These are phyloP conservation scores for Boletus mariae DNA, from an alignment of 1,284 basidiomycete genomes.

Conservation along the genomic window DNA sequence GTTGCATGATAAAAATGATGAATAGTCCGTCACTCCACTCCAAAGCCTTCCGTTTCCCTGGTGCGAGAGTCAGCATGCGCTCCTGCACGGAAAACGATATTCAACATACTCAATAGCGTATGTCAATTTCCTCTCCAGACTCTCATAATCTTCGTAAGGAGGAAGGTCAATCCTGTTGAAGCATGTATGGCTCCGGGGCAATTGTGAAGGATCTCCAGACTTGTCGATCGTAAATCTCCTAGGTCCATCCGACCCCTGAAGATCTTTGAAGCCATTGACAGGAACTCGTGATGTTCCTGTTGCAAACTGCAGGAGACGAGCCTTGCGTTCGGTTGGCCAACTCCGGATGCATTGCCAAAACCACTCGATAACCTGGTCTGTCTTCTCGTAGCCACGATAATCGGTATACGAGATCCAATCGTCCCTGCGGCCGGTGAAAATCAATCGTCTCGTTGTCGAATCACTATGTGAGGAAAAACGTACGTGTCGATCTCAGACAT, in stretches of 20 bases:
- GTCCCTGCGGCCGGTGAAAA: constrained; percentile 45
- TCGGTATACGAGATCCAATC: constrained; percentile 87
- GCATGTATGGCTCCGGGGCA: constrained; percentile 89
- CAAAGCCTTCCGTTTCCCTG: constrained; percentile 64
- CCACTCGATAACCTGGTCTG: constrained; percentile 97
- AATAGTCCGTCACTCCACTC: constrained; percentile 27
- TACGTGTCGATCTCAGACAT: constrained; percentile 98
- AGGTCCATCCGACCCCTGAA: constrained; percentile 97
- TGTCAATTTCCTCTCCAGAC: constrained; percentile 84
- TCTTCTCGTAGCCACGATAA: constrained; percentile 81
- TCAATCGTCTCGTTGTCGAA: constrained; percentile 1
- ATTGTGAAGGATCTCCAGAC: constrained; percentile 85
- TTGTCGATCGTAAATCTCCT: constrained; percentile 95
- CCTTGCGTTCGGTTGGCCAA: constrained; percentile 96
- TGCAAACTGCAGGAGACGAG: constrained; percentile 91
- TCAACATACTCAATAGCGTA: constrained; percentile 81
- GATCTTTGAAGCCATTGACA: constrained; percentile 98
- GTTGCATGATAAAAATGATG: constrained; percentile 3
- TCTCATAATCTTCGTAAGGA: constrained; percentile 88
- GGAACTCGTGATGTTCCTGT: constrained; percentile 97
- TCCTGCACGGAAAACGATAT: neutral
- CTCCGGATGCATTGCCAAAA: constrained; percentile 98
- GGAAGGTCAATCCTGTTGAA: constrained; percentile 92
- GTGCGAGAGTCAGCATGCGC: constrained; percentile 3
- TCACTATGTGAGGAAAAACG: constrained; percentile 27